These are phyloP conservation scores for Trichoderma gamsii DNA, from an alignment of 495 filamentous ascomycete genomes.

Conservation along the genomic window DNA sequence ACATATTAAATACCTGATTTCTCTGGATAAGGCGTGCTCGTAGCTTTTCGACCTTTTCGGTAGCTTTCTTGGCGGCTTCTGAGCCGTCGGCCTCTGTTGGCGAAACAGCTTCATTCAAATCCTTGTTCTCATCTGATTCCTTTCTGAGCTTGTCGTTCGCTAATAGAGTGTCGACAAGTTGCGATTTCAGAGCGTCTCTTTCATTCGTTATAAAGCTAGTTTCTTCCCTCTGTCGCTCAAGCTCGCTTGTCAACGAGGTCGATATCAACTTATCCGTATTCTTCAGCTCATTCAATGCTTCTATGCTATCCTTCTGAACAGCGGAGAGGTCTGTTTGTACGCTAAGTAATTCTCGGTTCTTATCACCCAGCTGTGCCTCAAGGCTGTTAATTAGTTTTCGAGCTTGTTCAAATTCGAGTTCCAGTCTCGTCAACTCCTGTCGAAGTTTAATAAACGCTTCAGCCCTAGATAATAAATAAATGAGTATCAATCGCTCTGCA, in stretches of 20 bases:
- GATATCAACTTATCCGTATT: constrained; percentile 47
- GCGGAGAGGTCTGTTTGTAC: constrained; percentile 36
- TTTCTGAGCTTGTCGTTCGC: constrained; percentile 49
- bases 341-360: constrained; percentile 41
- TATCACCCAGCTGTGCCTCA: constrained; percentile 38
- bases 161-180: constrained; percentile 45
- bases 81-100: constrained; percentile 21
- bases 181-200: constrained; percentile 44
- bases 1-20: constrained; percentile 37
- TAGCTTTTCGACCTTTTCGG: constrained; percentile 46
- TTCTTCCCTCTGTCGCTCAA: constrained; percentile 42
- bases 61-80: constrained; percentile 29
- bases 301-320: constrained; percentile 41
- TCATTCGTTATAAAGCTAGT: constrained; percentile 36
- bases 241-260: constrained; percentile 44
- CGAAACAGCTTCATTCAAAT: constrained; percentile 24
- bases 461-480: constrained; percentile 30
- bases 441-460: constrained; percentile 34
- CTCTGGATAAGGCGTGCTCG: constrained; percentile 40
- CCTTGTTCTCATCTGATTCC: constrained; percentile 42
- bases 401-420: constrained; percentile 29
- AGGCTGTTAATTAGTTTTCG: constrained; percentile 38
- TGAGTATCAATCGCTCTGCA: constrained; percentile 31
- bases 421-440: constrained; percentile 29
- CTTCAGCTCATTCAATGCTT: constrained; percentile 47